Evolutionary conservation across 805 yeast species (phyloP).

Genomic region (Cyberlindnera veronae): DNA sequence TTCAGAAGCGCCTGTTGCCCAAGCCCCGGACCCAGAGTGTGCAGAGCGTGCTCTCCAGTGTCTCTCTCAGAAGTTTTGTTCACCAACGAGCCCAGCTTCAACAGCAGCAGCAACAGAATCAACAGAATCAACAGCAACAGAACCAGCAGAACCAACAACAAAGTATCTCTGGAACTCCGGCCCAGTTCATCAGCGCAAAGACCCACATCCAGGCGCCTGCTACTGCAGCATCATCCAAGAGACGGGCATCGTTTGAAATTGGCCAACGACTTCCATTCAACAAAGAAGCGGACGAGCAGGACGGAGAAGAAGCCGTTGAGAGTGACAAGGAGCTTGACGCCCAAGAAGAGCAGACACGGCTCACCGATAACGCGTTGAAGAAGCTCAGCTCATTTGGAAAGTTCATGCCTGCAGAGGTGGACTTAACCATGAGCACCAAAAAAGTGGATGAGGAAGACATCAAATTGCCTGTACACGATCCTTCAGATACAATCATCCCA

Average conservation of each 20-base stretch:
- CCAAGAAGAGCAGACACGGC: conserved; percentile 29
- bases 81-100: conserved; percentile 19
- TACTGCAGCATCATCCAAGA: conserved; percentile 33
- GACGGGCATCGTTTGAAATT: conserved; percentile 29
- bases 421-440: conserved; percentile 15
- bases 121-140: conserved; percentile 2
- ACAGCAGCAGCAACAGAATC: conserved; percentile 3
- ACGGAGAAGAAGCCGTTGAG: conserved; percentile 16
- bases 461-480: conserved; percentile 1
- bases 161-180: conserved; percentile 11
- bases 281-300: conserved; percentile 25
- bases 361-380: conserved; percentile 39
- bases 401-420: conserved; percentile 29
- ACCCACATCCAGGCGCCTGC: conserved; percentile 42
- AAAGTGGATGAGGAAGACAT: conserved; percentile 7
- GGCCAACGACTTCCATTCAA: conserved; percentile 35
- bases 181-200: conserved; percentile 29
- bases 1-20: conserved; percentile 63
- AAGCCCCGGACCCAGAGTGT: conserved; percentile 37
- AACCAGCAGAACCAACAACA: conserved; percentile 1
- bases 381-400: conserved; percentile 31
- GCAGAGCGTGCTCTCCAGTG: conserved; percentile 48
- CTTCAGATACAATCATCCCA: conserved; percentile 8
- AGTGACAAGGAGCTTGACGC: conserved; percentile 27
- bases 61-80: conserved; percentile 55